Evolutionary conservation across 495 filamentous ascomycete genomes (phyloP).

Genomic region (Aspergillus asperescens): DNA sequence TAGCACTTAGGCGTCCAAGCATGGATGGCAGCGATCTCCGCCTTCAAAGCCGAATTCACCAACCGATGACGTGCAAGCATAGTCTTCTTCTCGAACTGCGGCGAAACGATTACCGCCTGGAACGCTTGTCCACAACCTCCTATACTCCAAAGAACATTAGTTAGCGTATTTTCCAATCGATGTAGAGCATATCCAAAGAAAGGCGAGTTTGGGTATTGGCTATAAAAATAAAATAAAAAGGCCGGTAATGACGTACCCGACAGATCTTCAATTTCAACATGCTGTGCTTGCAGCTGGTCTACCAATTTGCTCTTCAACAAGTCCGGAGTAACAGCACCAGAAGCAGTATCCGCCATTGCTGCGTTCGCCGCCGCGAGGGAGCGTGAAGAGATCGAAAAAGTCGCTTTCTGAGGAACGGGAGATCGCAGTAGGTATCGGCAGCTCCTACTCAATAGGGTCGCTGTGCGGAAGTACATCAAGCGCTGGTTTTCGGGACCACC

Average conservation of each 20-base stretch:
- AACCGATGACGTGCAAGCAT: constrained; percentile 83
- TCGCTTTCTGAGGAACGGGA: constrained; percentile 25
- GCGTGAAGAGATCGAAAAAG: constrained; percentile 37
- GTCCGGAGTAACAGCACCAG: constrained; percentile 59
- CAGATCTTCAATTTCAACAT: constrained; percentile 90
- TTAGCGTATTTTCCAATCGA: not conserved
- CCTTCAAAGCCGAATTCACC: constrained; percentile 80
- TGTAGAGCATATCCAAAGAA: not conserved
- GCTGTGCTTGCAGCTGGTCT: constrained; percentile 66
- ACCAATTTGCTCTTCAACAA: constrained; percentile 63
- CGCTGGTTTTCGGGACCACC: constrained; percentile 3
- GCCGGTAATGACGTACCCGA: constrained; percentile 57
- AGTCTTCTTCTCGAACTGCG: constrained; percentile 79
- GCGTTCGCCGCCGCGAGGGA: constrained; percentile 37
- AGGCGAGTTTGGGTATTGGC: not conserved
- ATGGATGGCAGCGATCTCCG: constrained; percentile 92
- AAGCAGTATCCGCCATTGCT: constrained; percentile 49
- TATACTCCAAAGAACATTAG: constrained; percentile 23
- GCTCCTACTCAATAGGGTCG: constrained; percentile 41
- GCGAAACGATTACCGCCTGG: constrained; percentile 85
- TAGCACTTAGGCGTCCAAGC: constrained; percentile 98
- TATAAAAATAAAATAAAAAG: not conserved
- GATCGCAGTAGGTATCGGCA: constrained; percentile 40
- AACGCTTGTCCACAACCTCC: constrained; percentile 96
- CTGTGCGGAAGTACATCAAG: constrained; percentile 44